Base-by-base conservation (phyloP, 345 rosid species). In the Sisymbrium altissimum region DNA sequence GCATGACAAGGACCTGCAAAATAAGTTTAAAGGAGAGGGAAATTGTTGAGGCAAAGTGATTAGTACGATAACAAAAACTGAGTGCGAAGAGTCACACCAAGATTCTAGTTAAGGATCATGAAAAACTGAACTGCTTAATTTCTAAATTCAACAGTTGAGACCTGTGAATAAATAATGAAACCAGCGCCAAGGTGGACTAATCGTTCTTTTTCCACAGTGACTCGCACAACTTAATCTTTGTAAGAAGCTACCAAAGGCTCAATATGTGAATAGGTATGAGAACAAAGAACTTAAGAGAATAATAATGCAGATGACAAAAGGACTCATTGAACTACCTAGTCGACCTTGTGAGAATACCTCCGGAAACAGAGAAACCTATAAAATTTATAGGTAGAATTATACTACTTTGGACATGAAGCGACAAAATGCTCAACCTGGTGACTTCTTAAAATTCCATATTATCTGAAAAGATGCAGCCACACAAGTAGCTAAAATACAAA, bases 1-100 rank as follows among this genome's bases (percentile, higher is more conserved):
- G 38, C 33, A 7, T 19, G 23, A 40, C 9, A 66, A 40, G 64
- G 23, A 40, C 69, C 79, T 63, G 71, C 66, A 70, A 61, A 35
- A 53, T 55, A 38, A 46, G 35, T 69, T 35, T 48, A 68, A 50
- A 40, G 9, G 19, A 58, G 15, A 48, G n/a, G 30, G 7, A 66
- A 18, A 41, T 9, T 63, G 55, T 68, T 75, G 62, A 60, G 73
- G 30, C 21, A 50, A 61, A 19, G 18, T 3, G 21, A 49, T 27
- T 32, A 66, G 29, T n/a, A 21, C 3, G 4, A 13, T 33, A 62
- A 30, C 54, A 66, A 17, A 65, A 44, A 36, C 3, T 11, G 7
- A 49, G 13, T 49, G 30, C 19, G 60, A 21, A 40, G 61, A 39
- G 46, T 32, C 12, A 1, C 23, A 11, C 13, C 39, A 75, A 60